Base-by-base conservation (phyloP, 2,329 filamentous ascomycete genomes). In the Xylaria hypoxylon region DNA sequence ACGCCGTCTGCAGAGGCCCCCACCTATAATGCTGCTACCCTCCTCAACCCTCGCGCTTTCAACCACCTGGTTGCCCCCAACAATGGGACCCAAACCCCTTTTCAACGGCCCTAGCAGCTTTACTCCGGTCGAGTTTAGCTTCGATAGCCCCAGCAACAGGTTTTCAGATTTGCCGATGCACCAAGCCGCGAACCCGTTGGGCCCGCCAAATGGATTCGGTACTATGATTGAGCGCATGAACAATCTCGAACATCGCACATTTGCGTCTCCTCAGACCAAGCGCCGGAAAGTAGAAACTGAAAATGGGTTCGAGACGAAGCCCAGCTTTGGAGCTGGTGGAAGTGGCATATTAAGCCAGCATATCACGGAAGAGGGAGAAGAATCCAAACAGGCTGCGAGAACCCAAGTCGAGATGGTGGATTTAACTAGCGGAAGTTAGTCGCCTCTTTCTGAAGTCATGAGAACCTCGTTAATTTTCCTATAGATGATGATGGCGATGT, bases 141-240 rank as follows among this genome's bases (percentile, higher is more conserved):
- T 80, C 56, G 69, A 77, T 24, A 78, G 66, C 35, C 73, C 77
- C 2, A 68, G 72, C 45, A 72, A 73, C 19, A 62, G 71, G 50
- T 59, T 68, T 59, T 56, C 64, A 65, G 51, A 68, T 68, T 7
- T 68, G 59, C 44, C 62, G 15, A 26, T 66, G 19, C 59, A 67
- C n/a, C 62, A 62, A 15, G 7, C 51, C 26, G n/a, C 40, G 8
- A 59, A 52, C 44, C 44, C 47, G 2, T 22, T 28, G 26, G 44
- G 24, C 40, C 52, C 47, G 22, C 48, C 64, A 26, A 78, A 75
- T 57, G 86, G 87, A 28, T 84, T 88, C 71, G 83, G 85, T 10
- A 80, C 80, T 62, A 87, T 94, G 80, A 87, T 97, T 51, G 92
- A 96, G 77, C 86, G 88, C 35, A 84, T 94, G 76, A 92, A 94